Base-by-base conservation (phyloP, 169 alveolate species). In the Plasmodium vinckei region DNA sequence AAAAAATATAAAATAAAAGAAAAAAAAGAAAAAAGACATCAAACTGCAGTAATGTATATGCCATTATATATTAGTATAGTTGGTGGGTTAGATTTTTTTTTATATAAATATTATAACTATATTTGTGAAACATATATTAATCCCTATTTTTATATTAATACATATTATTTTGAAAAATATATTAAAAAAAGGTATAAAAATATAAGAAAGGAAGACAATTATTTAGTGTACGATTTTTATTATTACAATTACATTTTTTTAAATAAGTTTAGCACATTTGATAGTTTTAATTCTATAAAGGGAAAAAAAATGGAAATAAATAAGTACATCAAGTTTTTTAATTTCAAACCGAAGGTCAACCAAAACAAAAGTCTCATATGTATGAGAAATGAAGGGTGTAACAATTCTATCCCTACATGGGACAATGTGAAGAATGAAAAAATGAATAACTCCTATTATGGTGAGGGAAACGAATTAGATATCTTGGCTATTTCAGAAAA, bases 31-130 rank as follows among this genome's bases (percentile, higher is more conserved):
- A n/a, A 65, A 15, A 67, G 3, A 25, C 53, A 49, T 10, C 19
- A 46, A 17, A 47, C 13, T 2, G 25, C 67, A 56, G 68, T 82
- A 19, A 39, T 53, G 84, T 15, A 5, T n/a, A 67, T 82, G 61
- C 90, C 90, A 4, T 33, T 82, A 23, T 82, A 67, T 33, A 82
- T 82, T 53, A 82, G 90, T 47, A 82, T 82, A n/a, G 56, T 33
- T 0, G 82, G 82, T 5, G 90, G 90, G 4, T 0, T 82, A 10
- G 90, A 82, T 59, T 15, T 67, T 53, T 82, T 82, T 47, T 67
- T 82, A 67, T 53, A 67, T 56, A 82, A 82, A n/a, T 82, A 65
- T 82, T 65, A 82, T 49, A 68, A 65, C 7, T 56, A 82, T 60
- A 54, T 82, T 33, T 82, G 90, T 42, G 61, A 82, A 46, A 82